These are phyloP conservation scores for Bathelium albidoporum DNA, from an alignment of 495 filamentous ascomycete species.

Conservation along the genomic window DNA sequence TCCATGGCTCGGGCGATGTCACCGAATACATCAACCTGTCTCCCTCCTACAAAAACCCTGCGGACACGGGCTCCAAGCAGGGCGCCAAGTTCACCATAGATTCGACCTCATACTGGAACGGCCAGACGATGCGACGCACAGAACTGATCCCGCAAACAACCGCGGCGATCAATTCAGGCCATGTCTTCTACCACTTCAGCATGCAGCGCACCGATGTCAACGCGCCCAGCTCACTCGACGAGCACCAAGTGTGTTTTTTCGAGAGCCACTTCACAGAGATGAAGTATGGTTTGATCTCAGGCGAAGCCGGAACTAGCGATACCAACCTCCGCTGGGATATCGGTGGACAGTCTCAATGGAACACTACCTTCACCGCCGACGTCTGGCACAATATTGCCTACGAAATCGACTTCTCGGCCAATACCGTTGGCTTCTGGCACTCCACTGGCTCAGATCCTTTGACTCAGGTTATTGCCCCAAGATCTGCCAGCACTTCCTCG, in stretches of 20 bases:
- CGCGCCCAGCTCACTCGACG: conserved; percentile 47
- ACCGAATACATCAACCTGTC: conserved; percentile 48
- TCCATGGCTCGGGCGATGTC: conserved; percentile 38
- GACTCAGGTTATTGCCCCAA: conserved; percentile 45
- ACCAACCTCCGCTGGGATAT: conserved; percentile 45
- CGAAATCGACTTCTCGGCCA: conserved; percentile 44
- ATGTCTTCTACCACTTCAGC: conserved; percentile 61
- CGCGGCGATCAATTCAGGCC: conserved; percentile 49
- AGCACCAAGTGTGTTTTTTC: conserved; percentile 71
- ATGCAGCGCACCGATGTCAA: conserved; percentile 50
- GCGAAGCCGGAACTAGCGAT: conserved; percentile 45
- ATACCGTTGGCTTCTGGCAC: conserved; percentile 57
- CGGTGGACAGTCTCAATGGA: conserved; percentile 43
- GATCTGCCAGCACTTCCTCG: conserved; percentile 47
- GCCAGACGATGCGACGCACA: conserved; percentile 35
- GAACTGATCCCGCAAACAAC: conserved; percentile 61
- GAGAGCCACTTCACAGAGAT: conserved; percentile 68
- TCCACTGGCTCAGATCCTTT: conserved; percentile 50
- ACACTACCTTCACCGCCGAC: conserved; percentile 39
- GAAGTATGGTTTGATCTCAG: conserved; percentile 53
- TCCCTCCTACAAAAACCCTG: conserved; percentile 54
- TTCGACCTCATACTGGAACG: conserved; percentile 34
- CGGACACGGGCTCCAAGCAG: conserved; percentile 48
- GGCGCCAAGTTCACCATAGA: conserved; percentile 62
- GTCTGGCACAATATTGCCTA: conserved; percentile 66